Percentiles rank a stretch among this genome's conserved stretches.
phyloP scores from a whole-genome alignment of 805 yeast species.

The Schwanniomyces vanrijiae region DNA sequence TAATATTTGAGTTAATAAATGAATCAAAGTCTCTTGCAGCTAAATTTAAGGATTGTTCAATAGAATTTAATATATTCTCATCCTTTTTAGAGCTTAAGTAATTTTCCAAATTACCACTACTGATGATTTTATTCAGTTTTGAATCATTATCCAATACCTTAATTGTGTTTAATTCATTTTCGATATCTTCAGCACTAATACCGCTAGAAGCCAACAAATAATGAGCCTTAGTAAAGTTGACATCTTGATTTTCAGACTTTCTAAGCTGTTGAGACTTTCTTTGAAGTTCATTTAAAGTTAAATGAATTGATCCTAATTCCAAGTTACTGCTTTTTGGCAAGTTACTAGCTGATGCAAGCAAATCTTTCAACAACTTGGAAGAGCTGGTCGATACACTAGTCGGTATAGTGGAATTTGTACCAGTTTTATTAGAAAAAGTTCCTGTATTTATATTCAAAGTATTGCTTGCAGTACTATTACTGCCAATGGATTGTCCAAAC shows the following conservation, averaged over 20 bases:
- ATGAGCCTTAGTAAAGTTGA: constrained; percentile 69
- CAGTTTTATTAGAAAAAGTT: constrained; percentile 4
- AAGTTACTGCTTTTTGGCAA: constrained; percentile 60
- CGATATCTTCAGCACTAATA: constrained; percentile 80
- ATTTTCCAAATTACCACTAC: constrained; percentile 47
- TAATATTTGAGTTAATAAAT: constrained; percentile 68
- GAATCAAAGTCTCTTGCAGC: constrained; percentile 84
- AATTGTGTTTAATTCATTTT: constrained; percentile 49
- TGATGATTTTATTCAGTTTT: neutral
- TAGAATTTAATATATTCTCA: constrained; percentile 77
- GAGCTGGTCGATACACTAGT: constrained; percentile 5
- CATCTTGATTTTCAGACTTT: constrained; percentile 33
- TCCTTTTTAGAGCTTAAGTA: constrained; percentile 72
- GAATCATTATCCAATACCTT: constrained; percentile 7
- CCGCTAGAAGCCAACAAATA: constrained; percentile 90
- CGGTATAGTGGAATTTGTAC: constrained; percentile 8
- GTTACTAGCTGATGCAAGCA: constrained; percentile 73
- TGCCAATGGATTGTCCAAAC: constrained; percentile 6
- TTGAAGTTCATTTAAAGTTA: constrained; percentile 77
- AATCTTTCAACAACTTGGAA: constrained; percentile 55
- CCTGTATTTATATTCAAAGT: neutral
- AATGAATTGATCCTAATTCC: constrained; percentile 76
- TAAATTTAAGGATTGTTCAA: constrained; percentile 71
- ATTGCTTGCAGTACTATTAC: constrained; percentile 2
- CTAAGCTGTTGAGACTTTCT: constrained; percentile 62